Base-by-base conservation (phyloP, 1,139 yeast species). In the Zygosaccharomyces sapae region DNA sequence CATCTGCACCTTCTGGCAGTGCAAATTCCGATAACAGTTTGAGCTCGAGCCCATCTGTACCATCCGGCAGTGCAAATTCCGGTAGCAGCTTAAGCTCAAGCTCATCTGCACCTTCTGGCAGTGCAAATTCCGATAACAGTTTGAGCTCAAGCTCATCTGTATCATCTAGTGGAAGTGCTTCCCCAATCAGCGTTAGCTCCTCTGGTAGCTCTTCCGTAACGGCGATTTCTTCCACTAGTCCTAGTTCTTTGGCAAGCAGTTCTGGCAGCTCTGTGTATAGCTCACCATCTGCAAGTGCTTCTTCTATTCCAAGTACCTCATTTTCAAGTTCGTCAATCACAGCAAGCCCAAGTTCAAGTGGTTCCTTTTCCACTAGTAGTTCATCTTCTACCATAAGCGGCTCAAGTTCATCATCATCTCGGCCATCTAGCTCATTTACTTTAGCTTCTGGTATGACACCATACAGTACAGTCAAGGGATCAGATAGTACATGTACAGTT, bases 401-500 rank as follows among this genome's bases (percentile, higher is more conserved):
- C 16, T 30, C 18, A 9, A 13, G 36, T 3, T 33, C 46, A 3
- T 33, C 52, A 13, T 25, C 38, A 20, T 24, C 49, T 19, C 22
- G 51, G 2, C 30, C 50, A 9, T 38, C 54, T 9, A 48, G 51
- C 8, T n/a, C 50, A 4, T 41, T 33, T 20, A 40, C 34, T 31
- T 35, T 45, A 7, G 44, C 33, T 20, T 36, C 47, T 36, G 46
- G 43, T 34, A 36, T 16, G 37, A 39, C 27, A 37, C 48, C 44
- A 31, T 48, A 38, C 27, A 43, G 47, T 29, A 55, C 43, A 44
- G 47, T 33, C 33, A 52, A 42, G 35, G 51, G 48, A 27, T 46
- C 44, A n/a, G 55, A 51, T 24, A 62, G 60, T 18, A 51, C 54
- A 7, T 62, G 66, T 38, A 53, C 55, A 24, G 59, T 60, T 3